A percentile compares a stretch with the other conserved stretches of the same genome.
phyloP scores from a whole-genome alignment of 2,329 filamentous ascomycete genomes.

The Colletotrichum sp. region DNA sequence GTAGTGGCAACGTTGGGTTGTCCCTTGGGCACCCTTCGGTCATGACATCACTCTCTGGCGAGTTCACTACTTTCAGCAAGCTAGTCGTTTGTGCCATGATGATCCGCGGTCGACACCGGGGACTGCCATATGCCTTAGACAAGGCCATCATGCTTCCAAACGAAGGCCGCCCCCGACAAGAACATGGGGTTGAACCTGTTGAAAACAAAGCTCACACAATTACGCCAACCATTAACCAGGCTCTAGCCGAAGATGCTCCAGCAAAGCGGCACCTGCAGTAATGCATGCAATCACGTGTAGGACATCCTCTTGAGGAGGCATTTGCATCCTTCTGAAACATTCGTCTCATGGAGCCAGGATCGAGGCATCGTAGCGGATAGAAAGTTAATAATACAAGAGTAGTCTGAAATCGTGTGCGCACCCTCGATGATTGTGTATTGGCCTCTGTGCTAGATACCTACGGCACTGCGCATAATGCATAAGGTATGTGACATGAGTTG shows the following conservation, averaged over 20 bases:
- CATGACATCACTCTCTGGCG: slow-evolving; percentile 31
- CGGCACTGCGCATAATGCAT: not conserved
- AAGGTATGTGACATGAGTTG: not conserved
- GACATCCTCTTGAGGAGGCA: not conserved
- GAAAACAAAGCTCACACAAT: fast-evolving
- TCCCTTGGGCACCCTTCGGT: slow-evolving; percentile 37
- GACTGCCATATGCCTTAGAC: slow-evolving; percentile 38
- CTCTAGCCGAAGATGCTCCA: not conserved
- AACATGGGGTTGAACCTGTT: not conserved
- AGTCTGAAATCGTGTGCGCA: not conserved
- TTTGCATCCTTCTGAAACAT: not conserved
- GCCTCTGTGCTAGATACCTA: not conserved
- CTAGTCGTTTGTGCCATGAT: slow-evolving; percentile 42
- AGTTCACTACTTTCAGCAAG: slow-evolving; percentile 38
- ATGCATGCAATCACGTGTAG: not conserved
- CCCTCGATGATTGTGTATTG: not conserved
- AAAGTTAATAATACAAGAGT: not conserved
- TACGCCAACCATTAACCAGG: not conserved
- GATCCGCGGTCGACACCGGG: slow-evolving; percentile 41
- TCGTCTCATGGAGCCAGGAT: not conserved
- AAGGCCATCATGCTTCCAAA: slow-evolving; percentile 32
- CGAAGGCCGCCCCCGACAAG: not conserved
- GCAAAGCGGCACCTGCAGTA: not conserved
- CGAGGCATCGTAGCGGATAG: not conserved
- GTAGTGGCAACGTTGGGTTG: slow-evolving; percentile 40